Evolutionary conservation across 2,329 filamentous ascomycete genomes (phyloP).

Genomic region (Leptoxyphium fumago): DNA sequence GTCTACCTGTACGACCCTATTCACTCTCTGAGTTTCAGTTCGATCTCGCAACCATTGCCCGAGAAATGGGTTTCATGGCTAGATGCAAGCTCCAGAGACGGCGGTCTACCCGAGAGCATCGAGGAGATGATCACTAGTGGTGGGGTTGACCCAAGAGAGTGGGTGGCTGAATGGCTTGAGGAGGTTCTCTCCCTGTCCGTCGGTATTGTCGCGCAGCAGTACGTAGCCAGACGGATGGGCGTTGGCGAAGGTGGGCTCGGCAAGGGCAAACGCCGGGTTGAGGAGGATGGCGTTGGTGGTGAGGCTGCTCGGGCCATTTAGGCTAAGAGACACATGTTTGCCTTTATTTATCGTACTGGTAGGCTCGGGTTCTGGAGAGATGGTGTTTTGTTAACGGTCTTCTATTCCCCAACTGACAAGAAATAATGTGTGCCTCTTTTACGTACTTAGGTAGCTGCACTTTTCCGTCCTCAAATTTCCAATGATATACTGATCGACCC

Average conservation of each 20-base stretch:
- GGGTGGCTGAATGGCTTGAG: slow-evolving; percentile 96
- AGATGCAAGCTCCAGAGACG: slow-evolving; percentile 45
- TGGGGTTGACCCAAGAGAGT: slow-evolving; percentile 82
- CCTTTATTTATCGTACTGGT: no score
- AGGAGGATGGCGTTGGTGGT: slow-evolving; percentile 41
- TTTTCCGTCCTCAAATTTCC: no score
- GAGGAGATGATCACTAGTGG: slow-evolving; percentile 61
- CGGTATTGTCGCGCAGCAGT: slow-evolving; percentile 81
- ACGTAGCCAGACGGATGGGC: slow-evolving; percentile 89
- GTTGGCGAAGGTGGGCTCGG: slow-evolving; percentile 66
- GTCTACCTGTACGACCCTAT: slow-evolving; percentile 76
- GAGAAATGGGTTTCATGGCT: slow-evolving; percentile 83
- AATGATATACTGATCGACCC: no score
- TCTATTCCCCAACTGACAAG: no score
- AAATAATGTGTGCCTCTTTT: no score
- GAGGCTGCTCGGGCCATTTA: slow-evolving; percentile 43
- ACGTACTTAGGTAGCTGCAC: no score
- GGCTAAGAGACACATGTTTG: neutral
- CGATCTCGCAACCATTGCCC: slow-evolving; percentile 70
- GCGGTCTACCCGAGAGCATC: slow-evolving; percentile 62
- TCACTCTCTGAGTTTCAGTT: slow-evolving; percentile 75
- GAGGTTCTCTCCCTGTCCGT: slow-evolving; percentile 65
- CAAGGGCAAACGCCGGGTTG: slow-evolving; percentile 41
- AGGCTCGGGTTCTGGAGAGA: no score
- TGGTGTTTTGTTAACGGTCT: no score